Evolutionary conservation across 2,329 filamentous ascomycete species (phyloP), one percentile per base, ranked within the genome.

Genomic region (Scedosporium aurantiacum): DNA sequence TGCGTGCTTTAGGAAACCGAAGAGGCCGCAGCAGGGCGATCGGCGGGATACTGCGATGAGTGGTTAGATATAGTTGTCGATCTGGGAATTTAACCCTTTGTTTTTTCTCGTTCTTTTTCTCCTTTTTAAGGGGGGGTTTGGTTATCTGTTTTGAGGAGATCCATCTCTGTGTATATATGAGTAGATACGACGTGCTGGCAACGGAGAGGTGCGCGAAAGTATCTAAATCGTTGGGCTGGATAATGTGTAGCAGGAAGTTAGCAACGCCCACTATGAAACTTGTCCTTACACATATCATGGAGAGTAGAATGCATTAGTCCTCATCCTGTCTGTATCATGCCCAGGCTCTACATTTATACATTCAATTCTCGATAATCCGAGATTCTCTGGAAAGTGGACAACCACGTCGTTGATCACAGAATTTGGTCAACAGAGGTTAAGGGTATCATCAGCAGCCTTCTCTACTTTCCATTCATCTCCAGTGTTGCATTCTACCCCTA

Each of bases 1-100:
- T 77, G 84, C 86, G n/a, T 92, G 89, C 72, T 93, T 93, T 71
- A 86, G 82, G 72, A 89, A 87, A 72, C 77, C 78, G 21, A 82
- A 83, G 71, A 74, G 79, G 64, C 70, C 74, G 28, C 50, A 54
- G 50, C 50, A 23, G 12, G 50, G 50, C 1, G 50, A 54, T 25
- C 50, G 50, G 5, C 7, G 50, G 23, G 50, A 54, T 27, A 54
- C 50, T 18, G 50, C 50, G 21, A 27, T 27, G 18, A 54, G 55
- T 23, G 21, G 55, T 16, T 41, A n/a, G 12, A 12, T 7, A n/a
- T 52, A 52, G 8, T 18, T 6, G 8, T 52, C 10, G 18, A 21
- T 52, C 23, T 52, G 3, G 18, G 4, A 16, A 16, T 3, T 27
- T 8, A 2, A 12, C 2, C 43, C 6, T 47, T 12, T 23, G n/a